These are phyloP conservation scores for Ophiocordyceps camponoti-leonardi DNA, from an alignment of 2,329 filamentous ascomycete species.

Conservation along the genomic window DNA sequence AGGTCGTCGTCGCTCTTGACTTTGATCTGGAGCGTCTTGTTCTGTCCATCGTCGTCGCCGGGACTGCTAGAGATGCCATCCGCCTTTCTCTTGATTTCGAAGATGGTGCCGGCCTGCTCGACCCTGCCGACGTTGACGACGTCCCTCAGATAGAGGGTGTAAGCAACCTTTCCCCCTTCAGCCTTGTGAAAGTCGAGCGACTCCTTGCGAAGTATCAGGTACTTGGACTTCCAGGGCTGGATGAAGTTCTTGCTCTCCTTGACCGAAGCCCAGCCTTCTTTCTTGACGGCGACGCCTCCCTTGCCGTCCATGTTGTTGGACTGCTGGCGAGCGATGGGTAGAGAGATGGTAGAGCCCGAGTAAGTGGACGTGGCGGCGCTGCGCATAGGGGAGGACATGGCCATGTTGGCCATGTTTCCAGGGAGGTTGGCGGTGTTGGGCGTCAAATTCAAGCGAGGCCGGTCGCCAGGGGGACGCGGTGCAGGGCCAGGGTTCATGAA, in stretches of 20 bases:
- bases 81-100: slow-evolving; percentile 72
- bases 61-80: slow-evolving; percentile 54
- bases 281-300: slow-evolving; percentile 57
- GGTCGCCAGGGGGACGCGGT: slow-evolving; percentile 71
- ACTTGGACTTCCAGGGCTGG: slow-evolving; percentile 78
- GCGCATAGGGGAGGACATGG: slow-evolving; percentile 53
- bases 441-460: slow-evolving; percentile 65
- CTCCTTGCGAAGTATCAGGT: slow-evolving; percentile 79
- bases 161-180: slow-evolving; percentile 73
- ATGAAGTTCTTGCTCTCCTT: slow-evolving; percentile 86
- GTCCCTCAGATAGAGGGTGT: slow-evolving; percentile 70
- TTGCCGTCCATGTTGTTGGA: slow-evolving; percentile 43
- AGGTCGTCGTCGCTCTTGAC: slow-evolving; percentile 93
- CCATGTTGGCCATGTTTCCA: slow-evolving; percentile 66
- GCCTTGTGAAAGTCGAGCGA: slow-evolving; percentile 90
- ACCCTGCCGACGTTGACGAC: slow-evolving; percentile 82
- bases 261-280: slow-evolving; percentile 67
- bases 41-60: slow-evolving; percentile 62
- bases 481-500: slow-evolving; percentile 98
- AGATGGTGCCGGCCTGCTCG: slow-evolving; percentile 78
- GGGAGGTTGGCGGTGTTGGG: slow-evolving; percentile 52
- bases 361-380: slow-evolving; percentile 49
- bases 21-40: slow-evolving; percentile 74
- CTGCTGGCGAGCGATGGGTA: slow-evolving; percentile 49
- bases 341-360: slow-evolving; percentile 54